phyloP scores from a whole-genome alignment of 306 rosid species.

The Cucurbita moschata region DNA sequence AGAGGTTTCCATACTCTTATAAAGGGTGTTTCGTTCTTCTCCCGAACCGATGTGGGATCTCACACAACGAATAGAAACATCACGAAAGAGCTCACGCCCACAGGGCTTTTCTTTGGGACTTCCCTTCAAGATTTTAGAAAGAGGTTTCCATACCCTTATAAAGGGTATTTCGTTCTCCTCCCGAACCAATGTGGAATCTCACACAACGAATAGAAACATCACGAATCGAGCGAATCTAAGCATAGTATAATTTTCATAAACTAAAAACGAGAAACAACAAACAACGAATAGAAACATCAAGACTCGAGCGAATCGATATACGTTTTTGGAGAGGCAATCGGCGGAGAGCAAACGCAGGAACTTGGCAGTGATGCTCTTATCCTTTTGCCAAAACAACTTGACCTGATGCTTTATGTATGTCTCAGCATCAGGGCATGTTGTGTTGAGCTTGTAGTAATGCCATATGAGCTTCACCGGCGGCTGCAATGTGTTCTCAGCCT shows the following conservation, averaged over 20 bases:
- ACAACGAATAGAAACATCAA: not conserved
- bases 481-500: slow-evolving; percentile 13
- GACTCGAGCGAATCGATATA: not conserved
- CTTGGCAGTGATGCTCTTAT: slow-evolving; percentile 42
- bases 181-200: too few relatives aligned
- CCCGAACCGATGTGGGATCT: too few relatives aligned
- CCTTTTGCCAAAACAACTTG: slow-evolving; percentile 12
- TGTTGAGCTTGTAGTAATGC: slow-evolving; percentile 44
- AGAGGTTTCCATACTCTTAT: too few relatives aligned
- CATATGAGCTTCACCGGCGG: slow-evolving; percentile 22
- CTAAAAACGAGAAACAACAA: not conserved
- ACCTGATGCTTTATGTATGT: slow-evolving; percentile 42
- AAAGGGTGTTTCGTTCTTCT: too few relatives aligned
- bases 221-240: not conserved
- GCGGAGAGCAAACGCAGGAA: slow-evolving; percentile 54
- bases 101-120: too few relatives aligned
- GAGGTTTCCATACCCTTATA: too few relatives aligned
- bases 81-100: too few relatives aligned
- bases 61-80: not conserved
- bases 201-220: not conserved
- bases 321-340: slow-evolving; percentile 58
- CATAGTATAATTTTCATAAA: not conserved
- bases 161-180: too few relatives aligned
- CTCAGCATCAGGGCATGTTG: slow-evolving; percentile 38
- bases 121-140: too few relatives aligned